Percentiles rank a stretch among this genome's conserved stretches.
Conservation (phyloP, 768 basidiomycete species). For the Lentinula sp. region DNA sequence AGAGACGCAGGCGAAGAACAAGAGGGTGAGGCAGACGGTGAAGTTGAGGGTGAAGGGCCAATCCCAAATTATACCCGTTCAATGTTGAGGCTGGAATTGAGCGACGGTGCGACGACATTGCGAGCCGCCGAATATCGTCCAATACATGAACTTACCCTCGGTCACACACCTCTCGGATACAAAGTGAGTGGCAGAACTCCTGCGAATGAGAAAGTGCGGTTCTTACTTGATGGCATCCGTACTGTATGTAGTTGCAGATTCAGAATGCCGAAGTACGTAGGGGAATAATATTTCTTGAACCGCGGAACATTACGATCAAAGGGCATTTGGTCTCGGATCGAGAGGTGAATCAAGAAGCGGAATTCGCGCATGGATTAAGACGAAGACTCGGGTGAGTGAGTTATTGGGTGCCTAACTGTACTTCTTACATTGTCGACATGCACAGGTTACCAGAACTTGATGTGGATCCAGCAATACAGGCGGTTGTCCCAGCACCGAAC, state of each 20-base stretch:
- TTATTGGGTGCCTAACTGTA: neutral
- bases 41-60: constrained; percentile 63
- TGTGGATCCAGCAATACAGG: constrained; percentile 3
- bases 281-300: constrained; percentile 76
- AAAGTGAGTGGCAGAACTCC: constrained; percentile 47
- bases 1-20: constrained; percentile 49
- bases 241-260: constrained; percentile 50
- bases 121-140: constrained; percentile 75
- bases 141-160: constrained; percentile 61
- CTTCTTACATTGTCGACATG: neutral
- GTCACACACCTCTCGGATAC: constrained; percentile 72
- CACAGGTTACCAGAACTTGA: constrained; percentile 18
- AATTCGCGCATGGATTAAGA: constrained; percentile 60
- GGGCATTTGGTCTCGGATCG: constrained; percentile 63
- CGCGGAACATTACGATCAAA: constrained; percentile 52
- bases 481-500: constrained; percentile 2
- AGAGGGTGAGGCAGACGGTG: constrained; percentile 49
- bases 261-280: constrained; percentile 61
- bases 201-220: neutral
- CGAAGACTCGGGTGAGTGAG: constrained; percentile 59
- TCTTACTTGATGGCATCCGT: neutral
- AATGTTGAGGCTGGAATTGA: constrained; percentile 71
- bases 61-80: constrained; percentile 78
- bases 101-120: constrained; percentile 67
- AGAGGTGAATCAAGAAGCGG: constrained; percentile 46